Evolutionary conservation across 371 early-diverging fungal genomes (phyloP), one percentile per base, ranked within the genome.

Genomic region (Rhizomucor miehei): DNA sequence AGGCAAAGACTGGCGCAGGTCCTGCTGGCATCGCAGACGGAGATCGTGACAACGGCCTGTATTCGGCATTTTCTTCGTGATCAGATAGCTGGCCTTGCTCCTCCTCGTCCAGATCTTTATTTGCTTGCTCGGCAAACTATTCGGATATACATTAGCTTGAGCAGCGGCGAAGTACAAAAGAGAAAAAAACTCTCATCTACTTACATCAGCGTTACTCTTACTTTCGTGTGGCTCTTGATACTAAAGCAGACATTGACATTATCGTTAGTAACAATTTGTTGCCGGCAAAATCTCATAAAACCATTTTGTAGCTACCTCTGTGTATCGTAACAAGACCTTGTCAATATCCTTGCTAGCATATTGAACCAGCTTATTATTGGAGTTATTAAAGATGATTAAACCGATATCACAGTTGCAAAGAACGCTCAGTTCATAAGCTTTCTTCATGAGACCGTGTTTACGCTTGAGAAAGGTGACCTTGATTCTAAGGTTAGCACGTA

Each of bases 391-490:
- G 57, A 97, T 92, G 55, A 97, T 90, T 10, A 97, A 77, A 0
- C 90, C 95, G 37, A 99, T 91, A 68, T 99, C 97, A 71, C 97
- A 94, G 64, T 93, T 94, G 78, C 99, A 99, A 21, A 99, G 85
- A 1, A 95, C 92, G 61, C 88, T 88, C 19, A 99, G 87, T 72
- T 99, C 99, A 77, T 94, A 96, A 1, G 99, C 98, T 74, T 99
- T 99, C 77, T 99, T 99, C 92, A 99, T 94, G 47, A 99, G 81
- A 12, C 99, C 99, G 55, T 89, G 87, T 77, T 99, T 99, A 62
- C 99, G 86, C 71, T 99, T 99, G 51, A 91, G 82, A 77, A 99
- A 99, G 8, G 99, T 97, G 38, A 97, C 97, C 85, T 91, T 19
- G 34, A n/a, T 48, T 23, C 14, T 19, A 48, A n/a, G n/a, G n/a